Percentiles rank a stretch among this genome's conserved stretches.
phyloP scores from a whole-genome alignment of 2,329 filamentous ascomycete species.

The Ambrosiella xylebori region DNA sequence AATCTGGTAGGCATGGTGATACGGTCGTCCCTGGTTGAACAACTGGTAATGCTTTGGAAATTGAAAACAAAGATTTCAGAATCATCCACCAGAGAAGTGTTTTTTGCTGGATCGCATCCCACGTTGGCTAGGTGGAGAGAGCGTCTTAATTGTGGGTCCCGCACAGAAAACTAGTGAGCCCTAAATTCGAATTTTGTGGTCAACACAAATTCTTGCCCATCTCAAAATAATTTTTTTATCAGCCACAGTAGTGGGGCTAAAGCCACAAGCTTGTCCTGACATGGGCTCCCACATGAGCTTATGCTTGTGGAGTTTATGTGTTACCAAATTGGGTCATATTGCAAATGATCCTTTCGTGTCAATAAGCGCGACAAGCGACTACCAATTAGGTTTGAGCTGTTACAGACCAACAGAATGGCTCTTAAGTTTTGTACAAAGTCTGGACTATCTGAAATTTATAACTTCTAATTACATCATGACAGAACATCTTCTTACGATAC shows the following conservation, averaged over 20 bases:
- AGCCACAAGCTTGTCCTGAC: neutral
- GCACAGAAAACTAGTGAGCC: conserved; percentile 11
- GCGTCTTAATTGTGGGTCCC: conserved; percentile 10
- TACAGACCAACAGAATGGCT: too few species aligned
- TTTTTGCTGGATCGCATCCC: conserved; percentile 11
- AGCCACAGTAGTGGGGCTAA: neutral
- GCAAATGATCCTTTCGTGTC: neutral
- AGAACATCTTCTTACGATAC: neutral
- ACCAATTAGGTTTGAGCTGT: too few species aligned
- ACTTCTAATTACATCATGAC: neutral
- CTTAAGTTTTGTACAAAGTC: too few species aligned
- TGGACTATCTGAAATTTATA: too few species aligned
- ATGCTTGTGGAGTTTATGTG: neutral
- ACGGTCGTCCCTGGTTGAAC: conserved; percentile 17
- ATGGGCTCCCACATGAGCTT: neutral
- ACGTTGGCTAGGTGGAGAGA: conserved; percentile 6
- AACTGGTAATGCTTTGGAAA: conserved; percentile 13
- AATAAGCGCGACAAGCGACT: neutral
- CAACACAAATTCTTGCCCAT: conserved; percentile 1
- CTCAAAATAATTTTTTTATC: neutral
- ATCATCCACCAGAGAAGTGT: conserved; percentile 10
- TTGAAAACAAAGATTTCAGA: conserved; percentile 12
- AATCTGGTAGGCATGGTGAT: conserved; percentile 57
- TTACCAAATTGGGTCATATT: neutral
- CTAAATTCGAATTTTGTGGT: conserved; percentile 3